Conservation (phyloP, 345 rosid species). For the Passiflora organensis region DNA sequence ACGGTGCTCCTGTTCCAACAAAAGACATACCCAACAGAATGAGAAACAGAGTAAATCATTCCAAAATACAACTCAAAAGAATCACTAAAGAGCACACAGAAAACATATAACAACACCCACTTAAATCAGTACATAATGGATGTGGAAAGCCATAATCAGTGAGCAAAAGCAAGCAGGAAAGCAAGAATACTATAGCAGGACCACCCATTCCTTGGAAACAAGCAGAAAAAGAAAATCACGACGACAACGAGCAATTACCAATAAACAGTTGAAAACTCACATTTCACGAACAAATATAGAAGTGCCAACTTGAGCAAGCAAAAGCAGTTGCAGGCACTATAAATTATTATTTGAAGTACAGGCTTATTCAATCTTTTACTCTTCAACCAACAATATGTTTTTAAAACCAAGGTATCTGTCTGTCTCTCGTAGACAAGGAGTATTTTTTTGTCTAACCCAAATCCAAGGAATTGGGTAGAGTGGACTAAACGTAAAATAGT, state of each 20-base stretch:
- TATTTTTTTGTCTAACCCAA: background rate
- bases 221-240: background rate
- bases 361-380: background rate
- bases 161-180: slow-evolving; percentile 3
- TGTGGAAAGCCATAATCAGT: slow-evolving; percentile 6
- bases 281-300: background rate
- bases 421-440: background rate
- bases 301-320: background rate
- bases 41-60: background rate
- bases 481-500: background rate
- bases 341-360: background rate
- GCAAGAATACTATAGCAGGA: background rate
- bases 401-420: slow-evolving; percentile 1
- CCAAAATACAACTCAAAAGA: background rate
- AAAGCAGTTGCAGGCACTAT: background rate
- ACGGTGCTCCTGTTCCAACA: slow-evolving; percentile 22
- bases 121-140: slow-evolving; percentile 17
- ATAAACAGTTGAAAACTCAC: background rate
- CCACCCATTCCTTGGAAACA: slow-evolving; percentile 7
- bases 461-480: no score
- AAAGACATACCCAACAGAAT: background rate
- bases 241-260: background rate
- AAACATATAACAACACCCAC: background rate
- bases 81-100: background rate
- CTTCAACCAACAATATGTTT: background rate